These are phyloP conservation scores for Crithidia bombi DNA, from an alignment of 208 protist species.

Conservation along the genomic window DNA sequence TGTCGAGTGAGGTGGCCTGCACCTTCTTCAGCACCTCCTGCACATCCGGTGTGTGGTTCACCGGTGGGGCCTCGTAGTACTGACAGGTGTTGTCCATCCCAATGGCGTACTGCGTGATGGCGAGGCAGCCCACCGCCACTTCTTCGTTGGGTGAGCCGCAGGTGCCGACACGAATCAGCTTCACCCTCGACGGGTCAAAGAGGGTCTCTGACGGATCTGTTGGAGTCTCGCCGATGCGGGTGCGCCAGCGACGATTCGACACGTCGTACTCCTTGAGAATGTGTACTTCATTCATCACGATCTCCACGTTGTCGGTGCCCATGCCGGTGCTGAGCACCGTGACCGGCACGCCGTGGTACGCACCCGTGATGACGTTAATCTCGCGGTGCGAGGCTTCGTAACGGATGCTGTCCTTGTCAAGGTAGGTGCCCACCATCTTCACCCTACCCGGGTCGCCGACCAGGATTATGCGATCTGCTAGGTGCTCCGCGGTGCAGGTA, in stretches of 20 bases:
- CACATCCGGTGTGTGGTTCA: constrained; percentile 39
- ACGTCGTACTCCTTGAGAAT: constrained; percentile 82
- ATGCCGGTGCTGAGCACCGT: constrained; percentile 79
- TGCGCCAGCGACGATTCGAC: constrained; percentile 42
- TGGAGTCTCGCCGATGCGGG: constrained; percentile 33
- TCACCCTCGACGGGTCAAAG: constrained; percentile 57
- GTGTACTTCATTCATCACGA: constrained; percentile 79
- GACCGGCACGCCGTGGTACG: constrained; percentile 72
- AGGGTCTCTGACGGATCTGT: constrained; percentile 17
- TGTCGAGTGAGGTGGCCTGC: constrained; percentile 44
- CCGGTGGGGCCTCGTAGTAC: constrained; percentile 53
- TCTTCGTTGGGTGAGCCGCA: constrained; percentile 65
- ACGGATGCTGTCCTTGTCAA: constrained; percentile 60
- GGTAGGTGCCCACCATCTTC: constrained; percentile 49
- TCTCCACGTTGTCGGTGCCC: constrained; percentile 85
- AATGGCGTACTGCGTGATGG: constrained; percentile 63
- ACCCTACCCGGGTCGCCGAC: constrained; percentile 79
- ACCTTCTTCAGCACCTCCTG: constrained; percentile 47
- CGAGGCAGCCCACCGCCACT: constrained; percentile 54
- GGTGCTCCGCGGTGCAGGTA: constrained; percentile 39
- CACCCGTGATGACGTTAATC: constrained; percentile 69
- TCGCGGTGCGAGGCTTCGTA: constrained; percentile 69
- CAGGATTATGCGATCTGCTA: constrained; percentile 76
- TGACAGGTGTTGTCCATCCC: constrained; percentile 86
- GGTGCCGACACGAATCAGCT: constrained; percentile 77